A percentile compares a stretch with the other conserved stretches of the same genome.
Conservation (phyloP, 2,329 filamentous ascomycete genomes). For the Thielaviopsis musarum region DNA sequence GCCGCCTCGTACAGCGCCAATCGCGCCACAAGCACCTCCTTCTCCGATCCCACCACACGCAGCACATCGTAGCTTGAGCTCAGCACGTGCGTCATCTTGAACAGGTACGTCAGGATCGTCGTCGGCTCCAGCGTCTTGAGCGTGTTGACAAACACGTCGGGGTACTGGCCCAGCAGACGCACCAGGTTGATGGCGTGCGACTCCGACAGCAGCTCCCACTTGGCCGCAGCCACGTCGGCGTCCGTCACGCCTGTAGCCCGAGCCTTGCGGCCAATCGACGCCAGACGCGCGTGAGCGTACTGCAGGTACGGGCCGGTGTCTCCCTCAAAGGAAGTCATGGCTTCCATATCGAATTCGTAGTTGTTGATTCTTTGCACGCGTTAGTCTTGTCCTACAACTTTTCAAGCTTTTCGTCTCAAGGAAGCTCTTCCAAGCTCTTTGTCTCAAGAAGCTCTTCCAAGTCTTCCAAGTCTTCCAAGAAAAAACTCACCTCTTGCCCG, state of each 20-base stretch:
- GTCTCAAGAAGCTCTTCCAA: too few relatives aligned
- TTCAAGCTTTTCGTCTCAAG: not conserved
- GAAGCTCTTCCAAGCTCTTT: too few relatives aligned
- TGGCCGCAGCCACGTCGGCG: constrained; percentile 43
- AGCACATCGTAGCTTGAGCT: constrained; percentile 71
- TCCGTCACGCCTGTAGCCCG: constrained; percentile 34
- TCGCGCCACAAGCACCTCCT: constrained; percentile 51
- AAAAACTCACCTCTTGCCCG: constrained; percentile 47
- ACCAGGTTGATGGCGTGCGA: constrained; percentile 56
- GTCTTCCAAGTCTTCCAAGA: too few relatives aligned
- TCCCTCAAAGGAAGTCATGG: constrained; percentile 71
- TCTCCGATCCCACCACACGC: constrained; percentile 65
- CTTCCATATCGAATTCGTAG: constrained; percentile 61
- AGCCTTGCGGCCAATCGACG: constrained; percentile 43
- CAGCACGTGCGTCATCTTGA: constrained; percentile 71
- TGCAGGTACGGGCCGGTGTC: constrained; percentile 77
- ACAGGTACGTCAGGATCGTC: constrained; percentile 45
- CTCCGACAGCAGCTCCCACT: constrained; percentile 53
- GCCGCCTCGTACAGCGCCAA: constrained; percentile 66
- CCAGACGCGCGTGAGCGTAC: constrained; percentile 61
- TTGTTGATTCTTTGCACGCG: constrained; percentile 38
- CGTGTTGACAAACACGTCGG: constrained; percentile 70
- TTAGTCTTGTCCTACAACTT: not conserved
- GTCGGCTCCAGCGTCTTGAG: constrained; percentile 68
- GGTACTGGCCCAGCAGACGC: constrained; percentile 66